Conservation (phyloP, 2,329 filamentous ascomycete genomes). For the Ceratocystis lukuohia region DNA sequence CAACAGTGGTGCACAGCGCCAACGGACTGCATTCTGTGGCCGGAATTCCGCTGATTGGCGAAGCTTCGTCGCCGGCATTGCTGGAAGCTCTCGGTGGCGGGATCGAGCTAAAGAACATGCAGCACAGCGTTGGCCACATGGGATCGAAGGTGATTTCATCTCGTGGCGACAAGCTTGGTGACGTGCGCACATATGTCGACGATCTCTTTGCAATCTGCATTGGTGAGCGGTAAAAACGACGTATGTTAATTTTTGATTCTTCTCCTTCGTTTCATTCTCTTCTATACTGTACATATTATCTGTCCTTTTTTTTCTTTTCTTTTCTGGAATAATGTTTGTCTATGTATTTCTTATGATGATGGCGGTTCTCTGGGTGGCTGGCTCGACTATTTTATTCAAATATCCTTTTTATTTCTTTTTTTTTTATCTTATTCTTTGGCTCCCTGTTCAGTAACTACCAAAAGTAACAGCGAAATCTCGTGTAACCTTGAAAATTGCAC, state of each 20-base stretch:
- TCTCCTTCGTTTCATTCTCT: neutral
- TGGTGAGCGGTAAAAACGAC: slow-evolving; percentile 11
- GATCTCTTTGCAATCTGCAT: slow-evolving; percentile 26
- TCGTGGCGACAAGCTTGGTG: slow-evolving; percentile 27
- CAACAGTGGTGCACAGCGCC: neutral
- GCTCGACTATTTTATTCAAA: neutral
- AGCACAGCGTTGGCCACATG: slow-evolving; percentile 23
- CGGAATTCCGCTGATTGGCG: slow-evolving; percentile 15
- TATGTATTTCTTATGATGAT: neutral
- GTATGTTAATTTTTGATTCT: neutral
- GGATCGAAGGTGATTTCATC: slow-evolving; percentile 22
- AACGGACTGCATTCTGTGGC: slow-evolving; percentile 4
- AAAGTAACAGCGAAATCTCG: no score
- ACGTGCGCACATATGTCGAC: slow-evolving; percentile 33
- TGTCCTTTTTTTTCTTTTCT: neutral
- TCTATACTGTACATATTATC: neutral
- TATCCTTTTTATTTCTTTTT: neutral
- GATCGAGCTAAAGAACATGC: slow-evolving; percentile 19
- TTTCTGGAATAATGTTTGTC: neutral
- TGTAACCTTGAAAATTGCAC: no score
- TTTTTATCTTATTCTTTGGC: neutral
- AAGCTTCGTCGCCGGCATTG: slow-evolving; percentile 7
- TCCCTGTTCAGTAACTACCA: no score
- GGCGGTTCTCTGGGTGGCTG: neutral
- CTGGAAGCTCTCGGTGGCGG: slow-evolving; percentile 6